Conservation (phyloP, 1,284 basidiomycete genomes). For the Irpex lacteus region DNA sequence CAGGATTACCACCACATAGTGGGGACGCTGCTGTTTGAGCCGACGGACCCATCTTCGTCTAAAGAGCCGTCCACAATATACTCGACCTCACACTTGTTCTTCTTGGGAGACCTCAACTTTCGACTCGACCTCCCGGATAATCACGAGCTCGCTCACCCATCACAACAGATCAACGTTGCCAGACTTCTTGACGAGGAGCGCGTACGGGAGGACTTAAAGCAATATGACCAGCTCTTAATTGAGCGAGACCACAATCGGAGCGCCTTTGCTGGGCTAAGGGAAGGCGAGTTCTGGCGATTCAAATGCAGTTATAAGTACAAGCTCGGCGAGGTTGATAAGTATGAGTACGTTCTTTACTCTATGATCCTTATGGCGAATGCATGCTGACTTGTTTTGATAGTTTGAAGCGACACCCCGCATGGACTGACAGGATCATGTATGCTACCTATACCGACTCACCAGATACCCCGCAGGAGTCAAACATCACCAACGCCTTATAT, state of each 20-base stretch:
- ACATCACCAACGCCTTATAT: conserved; percentile 64
- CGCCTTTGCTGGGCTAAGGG: conserved; percentile 71
- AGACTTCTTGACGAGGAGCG: conserved; percentile 48
- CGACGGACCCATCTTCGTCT: conserved; percentile 39
- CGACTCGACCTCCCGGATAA: conserved; percentile 56
- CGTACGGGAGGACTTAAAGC: conserved; percentile 60
- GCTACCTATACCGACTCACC: conserved; percentile 73
- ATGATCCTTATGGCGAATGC: background rate
- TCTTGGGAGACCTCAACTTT: conserved; percentile 91
- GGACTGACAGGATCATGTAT: conserved; percentile 95
- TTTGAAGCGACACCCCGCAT: conserved; percentile 80
- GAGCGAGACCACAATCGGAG: conserved; percentile 60
- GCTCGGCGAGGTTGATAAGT: conserved; percentile 76
- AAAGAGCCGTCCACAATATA: conserved; percentile 60
- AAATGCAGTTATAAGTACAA: conserved; percentile 89
- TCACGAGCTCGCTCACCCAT: conserved; percentile 36
- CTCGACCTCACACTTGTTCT: conserved; percentile 81
- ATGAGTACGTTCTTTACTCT: conserved; percentile 52
- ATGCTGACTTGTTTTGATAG: conserved; percentile 39
- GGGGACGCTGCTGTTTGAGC: conserved; percentile 75
- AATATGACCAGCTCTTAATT: conserved; percentile 73
- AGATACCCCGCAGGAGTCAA: conserved; percentile 46
- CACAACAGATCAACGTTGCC: conserved; percentile 33
- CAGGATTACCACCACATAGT: conserved; percentile 84
- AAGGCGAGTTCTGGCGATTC: conserved; percentile 84